Evolutionary conservation across 164 flowering plant species (phyloP), one percentile per base, ranked within the genome.

Genomic region (Amborella trichopoda): DNA sequence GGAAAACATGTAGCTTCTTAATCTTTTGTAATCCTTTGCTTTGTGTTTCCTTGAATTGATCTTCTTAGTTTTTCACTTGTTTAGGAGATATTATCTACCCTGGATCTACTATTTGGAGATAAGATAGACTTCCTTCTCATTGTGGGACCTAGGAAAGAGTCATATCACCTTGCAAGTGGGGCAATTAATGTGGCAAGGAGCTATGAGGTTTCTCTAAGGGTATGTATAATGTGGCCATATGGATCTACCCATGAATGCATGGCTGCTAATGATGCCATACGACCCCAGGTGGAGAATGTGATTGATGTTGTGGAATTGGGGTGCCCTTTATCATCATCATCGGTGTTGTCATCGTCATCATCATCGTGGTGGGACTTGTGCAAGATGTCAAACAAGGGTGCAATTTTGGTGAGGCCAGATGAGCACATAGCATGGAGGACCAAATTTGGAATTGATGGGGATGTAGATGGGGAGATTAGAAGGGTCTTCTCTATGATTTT

Each of bases 361-460:
- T 39, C 44, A 0, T 86, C 94, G 6, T 83, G 98, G 96, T 87
- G 98, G 98, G 75, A 69, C 28, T 47, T 82, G 19, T 84, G 94
- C 56, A 46, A 70, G 61, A 78, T 83, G 77, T 64, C 70, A 0
- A 64, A 79, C 21, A 57, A 49, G 56, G 95, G 96, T 52, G 96
- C 95, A 44, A 72, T 93, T 50, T 59, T 91, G 40, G 95, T 87
- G n/a, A 60, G 98, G 50, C 98, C 96, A 2, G 98, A 91, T 26
- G 90, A 87, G 34, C 98, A 84, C 47, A 74, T 91, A 66, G 90
- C 88, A 18, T 91, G 98, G 98, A 70, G 79, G 21, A 42, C 50
- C 4, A 80, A 67, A 53, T 55, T 68, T 0, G 67, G 55, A 30
- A 55, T 75, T 27, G 24, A 22, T 14, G 64, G 62, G n/a, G 72